These are phyloP conservation scores for Camellia sinensis DNA, from an alignment of 148 eudicot genomes.

Conservation along the genomic window DNA sequence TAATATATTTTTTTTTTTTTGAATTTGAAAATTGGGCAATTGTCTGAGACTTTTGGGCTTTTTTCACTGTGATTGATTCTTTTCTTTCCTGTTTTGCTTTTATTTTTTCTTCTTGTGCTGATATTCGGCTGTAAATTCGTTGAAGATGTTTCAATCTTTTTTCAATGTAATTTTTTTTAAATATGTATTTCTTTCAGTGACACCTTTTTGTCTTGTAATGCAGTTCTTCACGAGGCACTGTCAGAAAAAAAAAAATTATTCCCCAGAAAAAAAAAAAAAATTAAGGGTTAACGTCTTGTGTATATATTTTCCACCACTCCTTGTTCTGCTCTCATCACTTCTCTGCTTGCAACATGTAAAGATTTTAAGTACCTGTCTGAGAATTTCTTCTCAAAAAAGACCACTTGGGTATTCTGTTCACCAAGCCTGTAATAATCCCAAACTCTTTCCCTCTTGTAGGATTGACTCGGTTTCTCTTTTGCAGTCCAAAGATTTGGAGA, in stretches of 20 bases:
- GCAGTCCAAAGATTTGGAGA: not conserved
- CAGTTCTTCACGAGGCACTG: slow-evolving; percentile 62
- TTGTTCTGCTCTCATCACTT: slow-evolving; percentile 24
- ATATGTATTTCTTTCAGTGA: slow-evolving; percentile 34
- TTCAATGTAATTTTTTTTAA: slow-evolving; percentile 17
- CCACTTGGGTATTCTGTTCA: not conserved
- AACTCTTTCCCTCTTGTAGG: too few species aligned
- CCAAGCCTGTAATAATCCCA: too few species aligned
- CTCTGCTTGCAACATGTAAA: slow-evolving; percentile 36
- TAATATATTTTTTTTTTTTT: not conserved
- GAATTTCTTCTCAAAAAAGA: too few species aligned
- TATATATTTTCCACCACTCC: slow-evolving; percentile 20
- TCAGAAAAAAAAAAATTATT: slow-evolving; percentile 26
- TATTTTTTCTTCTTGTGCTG: slow-evolving; percentile 4
- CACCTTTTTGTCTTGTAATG: slow-evolving; percentile 57
- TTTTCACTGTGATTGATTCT: not conserved
- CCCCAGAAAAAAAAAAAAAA: slow-evolving; percentile 13
- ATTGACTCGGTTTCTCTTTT: not conserved
- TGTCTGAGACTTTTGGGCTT: not conserved
- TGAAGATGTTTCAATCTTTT: slow-evolving; percentile 20
- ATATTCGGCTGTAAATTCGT: slow-evolving; percentile 17
- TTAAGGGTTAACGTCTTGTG: slow-evolving; percentile 20
- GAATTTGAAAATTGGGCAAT: slow-evolving; percentile 9
- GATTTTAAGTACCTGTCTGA: not conserved
- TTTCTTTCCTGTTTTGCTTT: not conserved